Evolutionary conservation across 2,329 filamentous ascomycete genomes (phyloP).

Genomic region (Neopestalotiopsis rosae): DNA sequence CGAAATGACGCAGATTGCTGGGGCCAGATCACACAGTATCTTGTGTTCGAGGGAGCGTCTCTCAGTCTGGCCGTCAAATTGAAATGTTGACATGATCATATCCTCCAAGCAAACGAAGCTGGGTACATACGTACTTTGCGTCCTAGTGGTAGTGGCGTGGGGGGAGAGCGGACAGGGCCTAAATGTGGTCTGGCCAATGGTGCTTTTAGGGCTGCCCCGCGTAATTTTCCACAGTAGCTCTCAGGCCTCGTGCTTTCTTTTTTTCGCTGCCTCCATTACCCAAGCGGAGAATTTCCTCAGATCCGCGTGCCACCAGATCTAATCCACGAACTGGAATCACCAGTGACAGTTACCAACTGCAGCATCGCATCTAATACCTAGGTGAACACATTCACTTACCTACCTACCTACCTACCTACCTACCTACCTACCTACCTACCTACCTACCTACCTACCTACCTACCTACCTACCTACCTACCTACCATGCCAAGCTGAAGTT

Average conservation of each 20-base stretch:
- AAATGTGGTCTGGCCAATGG: neutral
- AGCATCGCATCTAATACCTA: no score
- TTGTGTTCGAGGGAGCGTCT: no score
- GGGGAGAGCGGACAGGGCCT: neutral
- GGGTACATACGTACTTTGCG: no score
- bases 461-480: no score
- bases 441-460: no score
- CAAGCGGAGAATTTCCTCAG: conserved; percentile 7
- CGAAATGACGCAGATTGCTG: no score
- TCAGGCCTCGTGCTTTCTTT: neutral
- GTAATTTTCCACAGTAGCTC: neutral
- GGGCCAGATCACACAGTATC: no score
- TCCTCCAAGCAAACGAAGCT: neutral
- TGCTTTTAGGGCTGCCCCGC: neutral
- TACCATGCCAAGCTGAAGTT: neutral
- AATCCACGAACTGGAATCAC: neutral
- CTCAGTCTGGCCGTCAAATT: no score
- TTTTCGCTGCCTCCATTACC: neutral
- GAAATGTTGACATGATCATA: neutral
- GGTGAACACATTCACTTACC: no score
- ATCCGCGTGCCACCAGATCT: conserved; percentile 6
- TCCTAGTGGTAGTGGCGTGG: neutral
- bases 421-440: no score
- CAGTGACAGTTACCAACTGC: neutral
- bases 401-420: neutral